phyloP scores from a whole-genome alignment of 768 basidiomycete genomes.

The Lyophyllum atratum region DNA sequence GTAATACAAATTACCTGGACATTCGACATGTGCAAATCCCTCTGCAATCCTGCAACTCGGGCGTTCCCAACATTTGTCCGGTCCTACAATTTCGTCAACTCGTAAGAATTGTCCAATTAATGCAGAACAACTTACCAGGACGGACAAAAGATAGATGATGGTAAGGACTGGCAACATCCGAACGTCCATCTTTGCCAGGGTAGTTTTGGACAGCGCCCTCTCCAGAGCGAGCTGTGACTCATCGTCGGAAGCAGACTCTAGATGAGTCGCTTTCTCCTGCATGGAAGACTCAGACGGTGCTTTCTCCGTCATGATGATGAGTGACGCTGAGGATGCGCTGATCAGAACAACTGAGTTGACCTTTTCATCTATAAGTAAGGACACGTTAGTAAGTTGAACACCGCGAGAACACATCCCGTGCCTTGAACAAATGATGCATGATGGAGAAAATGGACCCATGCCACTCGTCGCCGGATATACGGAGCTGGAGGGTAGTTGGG shows the following conservation, averaged over 20 bases:
- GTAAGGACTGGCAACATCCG: slow-evolving; percentile 36
- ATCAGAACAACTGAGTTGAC: neutral
- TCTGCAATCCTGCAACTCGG: slow-evolving; percentile 61
- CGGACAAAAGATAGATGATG: slow-evolving; percentile 39
- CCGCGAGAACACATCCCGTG: neutral
- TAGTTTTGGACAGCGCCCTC: slow-evolving; percentile 5
- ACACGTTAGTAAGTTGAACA: neutral
- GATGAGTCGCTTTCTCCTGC: neutral
- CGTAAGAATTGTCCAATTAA: slow-evolving; percentile 21
- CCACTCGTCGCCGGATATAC: no score
- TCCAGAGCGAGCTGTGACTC: slow-evolving; percentile 30
- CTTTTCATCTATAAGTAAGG: neutral
- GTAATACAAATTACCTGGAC: neutral
- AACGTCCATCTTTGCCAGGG: slow-evolving; percentile 37
- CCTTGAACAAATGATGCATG: neutral
- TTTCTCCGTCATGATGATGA: neutral
- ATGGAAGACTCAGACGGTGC: neutral
- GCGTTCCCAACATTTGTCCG: slow-evolving; percentile 62
- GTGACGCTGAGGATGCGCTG: neutral
- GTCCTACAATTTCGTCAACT: slow-evolving; percentile 31
- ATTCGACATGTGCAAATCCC: slow-evolving; percentile 49
- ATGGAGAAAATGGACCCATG: no score
- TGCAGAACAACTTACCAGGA: slow-evolving; percentile 43
- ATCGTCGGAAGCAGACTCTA: neutral
- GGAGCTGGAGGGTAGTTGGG: no score